These are phyloP conservation scores for Ogataea trehaloabstinens DNA, from an alignment of 805 yeast species.

Conservation along the genomic window DNA sequence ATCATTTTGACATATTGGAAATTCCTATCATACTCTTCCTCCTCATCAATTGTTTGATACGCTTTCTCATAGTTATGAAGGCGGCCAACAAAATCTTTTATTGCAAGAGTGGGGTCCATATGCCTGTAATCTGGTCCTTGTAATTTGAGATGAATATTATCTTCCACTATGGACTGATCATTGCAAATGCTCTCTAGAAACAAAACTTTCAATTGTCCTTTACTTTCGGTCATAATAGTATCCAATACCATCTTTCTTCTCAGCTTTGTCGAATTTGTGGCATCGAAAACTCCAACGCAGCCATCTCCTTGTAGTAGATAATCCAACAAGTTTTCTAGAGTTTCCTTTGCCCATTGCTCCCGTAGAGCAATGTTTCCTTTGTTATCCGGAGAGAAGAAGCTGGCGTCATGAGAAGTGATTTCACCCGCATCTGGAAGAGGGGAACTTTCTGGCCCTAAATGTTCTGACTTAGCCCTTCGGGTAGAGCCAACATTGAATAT, in stretches of 20 bases:
- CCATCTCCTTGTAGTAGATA: constrained; percentile 80
- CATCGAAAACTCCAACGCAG: constrained; percentile 88
- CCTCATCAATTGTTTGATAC: constrained; percentile 81
- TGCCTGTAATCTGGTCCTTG: constrained; percentile 90
- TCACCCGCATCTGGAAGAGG: constrained; percentile 50
- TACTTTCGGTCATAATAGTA: constrained; percentile 53
- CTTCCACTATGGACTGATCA: constrained; percentile 71
- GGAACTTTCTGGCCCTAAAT: constrained; percentile 65
- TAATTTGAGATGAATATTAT: constrained; percentile 77
- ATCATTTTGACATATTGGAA: constrained; percentile 93
- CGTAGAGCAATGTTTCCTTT: constrained; percentile 59
- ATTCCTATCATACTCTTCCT: constrained; percentile 59
- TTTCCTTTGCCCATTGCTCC: constrained; percentile 96
- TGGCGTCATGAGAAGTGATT: constrained; percentile 62
- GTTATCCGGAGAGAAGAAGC: constrained; percentile 83
- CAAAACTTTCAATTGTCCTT: constrained; percentile 69
- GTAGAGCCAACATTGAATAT: constrained; percentile 97
- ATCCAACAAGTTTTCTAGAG: constrained; percentile 78
- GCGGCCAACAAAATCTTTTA: constrained; percentile 79
- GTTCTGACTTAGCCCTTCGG: constrained; percentile 67
- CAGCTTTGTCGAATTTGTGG: constrained; percentile 72
- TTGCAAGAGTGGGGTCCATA: constrained; percentile 80
- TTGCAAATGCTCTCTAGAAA: constrained; percentile 87
- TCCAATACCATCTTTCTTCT: constrained; percentile 60
- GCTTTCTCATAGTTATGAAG: constrained; percentile 82